These are phyloP conservation scores for Botrytis cinerea DNA, from an alignment of 2,329 filamentous ascomycete genomes.

Conservation along the genomic window DNA sequence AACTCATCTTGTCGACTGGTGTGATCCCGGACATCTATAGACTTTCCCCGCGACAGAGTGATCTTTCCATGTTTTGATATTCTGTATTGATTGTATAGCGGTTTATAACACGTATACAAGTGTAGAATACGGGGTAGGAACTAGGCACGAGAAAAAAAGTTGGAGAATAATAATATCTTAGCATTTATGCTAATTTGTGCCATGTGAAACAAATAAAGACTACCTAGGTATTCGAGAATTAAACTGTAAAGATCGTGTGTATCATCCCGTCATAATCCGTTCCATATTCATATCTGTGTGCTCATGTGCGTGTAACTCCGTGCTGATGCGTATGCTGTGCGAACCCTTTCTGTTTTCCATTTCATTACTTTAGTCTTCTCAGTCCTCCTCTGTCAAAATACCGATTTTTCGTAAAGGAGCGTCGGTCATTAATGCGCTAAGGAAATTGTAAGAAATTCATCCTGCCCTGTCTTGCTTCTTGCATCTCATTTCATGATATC, in stretches of 20 bases:
- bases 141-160: too few species aligned
- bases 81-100: too few species aligned
- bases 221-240: neutral
- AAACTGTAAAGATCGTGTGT: neutral
- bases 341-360: neutral
- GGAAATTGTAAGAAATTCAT: neutral
- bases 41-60: too few species aligned
- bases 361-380: neutral
- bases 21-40: too few species aligned
- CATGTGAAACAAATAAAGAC: neutral
- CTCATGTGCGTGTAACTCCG: neutral
- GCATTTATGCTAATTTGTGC: neutral
- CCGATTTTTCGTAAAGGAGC: constrained; percentile 1
- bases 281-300: neutral
- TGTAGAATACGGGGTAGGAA: too few species aligned
- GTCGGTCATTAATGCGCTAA: neutral
- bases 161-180: too few species aligned
- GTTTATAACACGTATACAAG: too few species aligned
- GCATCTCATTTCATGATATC: neutral
- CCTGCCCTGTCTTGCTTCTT: neutral
- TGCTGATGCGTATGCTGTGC: neutral
- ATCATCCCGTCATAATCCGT: neutral
- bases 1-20: too few species aligned
- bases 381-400: neutral
- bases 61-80: too few species aligned